phyloP scores from a whole-genome alignment of 805 yeast genomes.

The Barnettozyma populi region DNA sequence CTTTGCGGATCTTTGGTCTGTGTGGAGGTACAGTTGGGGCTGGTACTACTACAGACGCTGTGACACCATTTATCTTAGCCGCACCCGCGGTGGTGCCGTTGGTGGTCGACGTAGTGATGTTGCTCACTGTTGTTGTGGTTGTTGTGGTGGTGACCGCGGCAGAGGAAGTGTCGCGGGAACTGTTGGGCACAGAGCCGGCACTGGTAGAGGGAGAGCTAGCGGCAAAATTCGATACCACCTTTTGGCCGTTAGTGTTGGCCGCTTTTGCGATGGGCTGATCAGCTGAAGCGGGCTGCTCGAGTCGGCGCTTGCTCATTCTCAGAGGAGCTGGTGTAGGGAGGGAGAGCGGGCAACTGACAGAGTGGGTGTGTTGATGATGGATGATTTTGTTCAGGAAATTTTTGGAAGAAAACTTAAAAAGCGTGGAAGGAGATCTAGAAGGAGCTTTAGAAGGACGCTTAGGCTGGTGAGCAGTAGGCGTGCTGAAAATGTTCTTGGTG shows the following conservation, averaged over 20 bases:
- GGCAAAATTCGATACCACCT: background rate
- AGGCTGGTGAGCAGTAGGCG: too few species aligned
- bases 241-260: background rate
- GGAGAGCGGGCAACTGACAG: background rate
- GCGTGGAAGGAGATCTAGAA: background rate
- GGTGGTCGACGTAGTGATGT: background rate
- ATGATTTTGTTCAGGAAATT: background rate
- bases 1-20: conserved; percentile 11
- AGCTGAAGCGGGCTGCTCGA: background rate
- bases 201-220: background rate
- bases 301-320: background rate
- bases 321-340: background rate
- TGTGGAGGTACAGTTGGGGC: background rate
- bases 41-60: background rate
- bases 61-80: background rate
- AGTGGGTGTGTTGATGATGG: background rate
- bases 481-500: too few species aligned
- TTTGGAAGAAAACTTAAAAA: background rate
- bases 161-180: background rate
- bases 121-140: too few species aligned
- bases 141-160: background rate
- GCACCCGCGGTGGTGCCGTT: background rate
- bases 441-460: background rate
- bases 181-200: background rate
- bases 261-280: background rate